Evolutionary conservation across 495 filamentous ascomycete genomes (phyloP).

Genomic region (Poronia punctata): DNA sequence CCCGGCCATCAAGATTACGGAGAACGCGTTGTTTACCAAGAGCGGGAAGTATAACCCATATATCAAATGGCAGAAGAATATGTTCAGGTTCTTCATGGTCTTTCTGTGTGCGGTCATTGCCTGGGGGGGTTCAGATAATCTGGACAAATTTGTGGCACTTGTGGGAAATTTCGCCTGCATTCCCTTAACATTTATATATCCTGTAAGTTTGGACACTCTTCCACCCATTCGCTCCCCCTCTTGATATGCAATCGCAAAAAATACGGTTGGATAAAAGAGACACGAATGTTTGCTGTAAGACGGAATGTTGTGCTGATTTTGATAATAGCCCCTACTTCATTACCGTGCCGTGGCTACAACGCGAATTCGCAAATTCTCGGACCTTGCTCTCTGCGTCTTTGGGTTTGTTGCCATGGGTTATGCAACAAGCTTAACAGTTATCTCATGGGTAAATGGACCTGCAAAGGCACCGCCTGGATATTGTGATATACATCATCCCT

Average conservation of each 20-base stretch:
- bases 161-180: slow-evolving; percentile 98
- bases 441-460: slow-evolving; percentile 61
- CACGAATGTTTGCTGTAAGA: slow-evolving; percentile 20
- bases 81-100: slow-evolving; percentile 88
- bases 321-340: slow-evolving; percentile 73
- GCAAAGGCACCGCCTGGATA: slow-evolving; percentile 38
- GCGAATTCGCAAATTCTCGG: slow-evolving; percentile 54
- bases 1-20: slow-evolving; percentile 81
- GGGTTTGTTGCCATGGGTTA: slow-evolving; percentile 83
- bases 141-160: slow-evolving; percentile 94
- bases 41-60: slow-evolving; percentile 92
- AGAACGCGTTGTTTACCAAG: slow-evolving; percentile 56
- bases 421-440: slow-evolving; percentile 75
- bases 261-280: background rate
- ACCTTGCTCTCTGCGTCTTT: slow-evolving; percentile 70
- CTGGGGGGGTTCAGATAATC: slow-evolving; percentile 84
- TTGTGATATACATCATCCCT: slow-evolving; percentile 32
- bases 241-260: background rate
- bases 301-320: slow-evolving; percentile 5
- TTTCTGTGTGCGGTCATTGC: slow-evolving; percentile 77
- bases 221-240: background rate
- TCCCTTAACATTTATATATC: slow-evolving; percentile 95
- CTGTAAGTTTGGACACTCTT: slow-evolving; percentile 49
- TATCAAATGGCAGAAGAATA: slow-evolving; percentile 99
- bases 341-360: slow-evolving; percentile 67